Evolutionary conservation across 495 filamentous ascomycete species (phyloP).

Genomic region (Hypoxylon intermedium): DNA sequence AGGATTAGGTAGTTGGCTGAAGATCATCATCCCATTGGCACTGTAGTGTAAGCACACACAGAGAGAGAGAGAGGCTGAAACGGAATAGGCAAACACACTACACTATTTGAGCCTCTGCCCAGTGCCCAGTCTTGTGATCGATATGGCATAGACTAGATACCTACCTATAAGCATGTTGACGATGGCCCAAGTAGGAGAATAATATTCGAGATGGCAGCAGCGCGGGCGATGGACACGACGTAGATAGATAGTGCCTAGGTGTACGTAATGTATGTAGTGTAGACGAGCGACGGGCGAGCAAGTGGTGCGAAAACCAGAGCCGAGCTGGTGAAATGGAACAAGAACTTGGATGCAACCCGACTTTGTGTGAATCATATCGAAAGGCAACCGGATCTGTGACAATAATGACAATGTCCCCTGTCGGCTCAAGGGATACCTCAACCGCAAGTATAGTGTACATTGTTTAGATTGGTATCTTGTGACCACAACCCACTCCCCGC

Average conservation of each 20-base stretch:
- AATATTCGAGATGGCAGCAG: slow-evolving; percentile 1
- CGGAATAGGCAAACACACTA: slow-evolving; percentile 1
- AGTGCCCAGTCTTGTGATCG: slow-evolving; percentile 8
- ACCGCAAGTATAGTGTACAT: slow-evolving; percentile 27
- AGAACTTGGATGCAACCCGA: slow-evolving; percentile 30
- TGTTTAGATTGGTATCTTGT: slow-evolving; percentile 37
- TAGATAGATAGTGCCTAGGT: no score
- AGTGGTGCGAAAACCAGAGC: slow-evolving; percentile 12
- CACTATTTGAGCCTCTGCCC: neutral
- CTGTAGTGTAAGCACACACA: neutral
- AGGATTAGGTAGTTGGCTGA: slow-evolving; percentile 22
- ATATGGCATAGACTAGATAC: neutral
- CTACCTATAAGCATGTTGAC: neutral
- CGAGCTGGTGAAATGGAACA: slow-evolving; percentile 24
- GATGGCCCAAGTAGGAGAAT: neutral
- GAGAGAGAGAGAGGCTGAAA: slow-evolving; percentile 8
- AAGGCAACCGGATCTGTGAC: slow-evolving; percentile 11
- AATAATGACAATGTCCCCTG: slow-evolving; percentile 8
- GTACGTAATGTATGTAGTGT: no score
- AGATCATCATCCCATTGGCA: slow-evolving; percentile 29
- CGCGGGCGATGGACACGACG: no score
- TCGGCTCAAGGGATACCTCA: slow-evolving; percentile 23
- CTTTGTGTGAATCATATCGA: slow-evolving; percentile 10
- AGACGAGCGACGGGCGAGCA: slow-evolving; percentile 6
- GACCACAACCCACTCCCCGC: slow-evolving; percentile 33